Evolutionary conservation across 2,329 filamentous ascomycete genomes (phyloP).

Genomic region (Monosporascus sp.): DNA sequence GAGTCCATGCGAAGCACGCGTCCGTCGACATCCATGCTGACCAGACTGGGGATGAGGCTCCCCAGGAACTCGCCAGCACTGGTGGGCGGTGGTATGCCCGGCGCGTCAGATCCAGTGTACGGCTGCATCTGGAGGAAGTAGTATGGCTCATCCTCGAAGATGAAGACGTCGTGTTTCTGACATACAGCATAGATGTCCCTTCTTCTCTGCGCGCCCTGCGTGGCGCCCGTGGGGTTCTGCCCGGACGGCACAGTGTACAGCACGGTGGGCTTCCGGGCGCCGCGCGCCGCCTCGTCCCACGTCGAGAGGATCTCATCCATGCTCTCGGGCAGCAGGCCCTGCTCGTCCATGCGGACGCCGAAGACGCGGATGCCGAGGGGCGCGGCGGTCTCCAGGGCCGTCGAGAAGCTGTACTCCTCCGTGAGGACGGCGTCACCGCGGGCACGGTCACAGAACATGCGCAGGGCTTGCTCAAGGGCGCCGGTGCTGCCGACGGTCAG

Average conservation of each 20-base stretch:
- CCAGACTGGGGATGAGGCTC: slow-evolving; percentile 65
- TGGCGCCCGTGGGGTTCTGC: slow-evolving; percentile 87
- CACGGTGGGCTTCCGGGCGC: slow-evolving; percentile 46
- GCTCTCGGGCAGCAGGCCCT: slow-evolving; percentile 46
- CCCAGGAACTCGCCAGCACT: slow-evolving; percentile 69
- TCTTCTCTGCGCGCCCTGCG: slow-evolving; percentile 63
- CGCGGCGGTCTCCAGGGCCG: slow-evolving; percentile 53
- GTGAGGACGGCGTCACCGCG: slow-evolving; percentile 74
- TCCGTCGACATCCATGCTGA: slow-evolving; percentile 79
- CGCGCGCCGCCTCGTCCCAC: slow-evolving; percentile 42
- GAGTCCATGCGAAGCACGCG: slow-evolving; percentile 88
- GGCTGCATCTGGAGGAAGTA: slow-evolving; percentile 88
- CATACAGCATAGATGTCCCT: slow-evolving; percentile 70
- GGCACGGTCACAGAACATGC: slow-evolving; percentile 68
- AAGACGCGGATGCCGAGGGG: slow-evolving; percentile 48
- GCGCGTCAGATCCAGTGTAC: slow-evolving; percentile 48
- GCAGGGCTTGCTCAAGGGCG: slow-evolving; percentile 74
- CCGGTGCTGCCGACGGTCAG: slow-evolving; percentile 83
- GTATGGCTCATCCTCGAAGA: slow-evolving; percentile 91
- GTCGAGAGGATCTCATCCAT: slow-evolving; percentile 45
- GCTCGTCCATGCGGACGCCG: slow-evolving; percentile 45
- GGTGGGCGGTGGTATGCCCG: slow-evolving; percentile 49
- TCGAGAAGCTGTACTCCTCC: slow-evolving; percentile 88
- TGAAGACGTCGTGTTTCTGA: slow-evolving; percentile 78
- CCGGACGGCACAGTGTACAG: slow-evolving; percentile 65